Conservation (phyloP, 257 asterid species). For the Rauvolfia tetraphylla region DNA sequence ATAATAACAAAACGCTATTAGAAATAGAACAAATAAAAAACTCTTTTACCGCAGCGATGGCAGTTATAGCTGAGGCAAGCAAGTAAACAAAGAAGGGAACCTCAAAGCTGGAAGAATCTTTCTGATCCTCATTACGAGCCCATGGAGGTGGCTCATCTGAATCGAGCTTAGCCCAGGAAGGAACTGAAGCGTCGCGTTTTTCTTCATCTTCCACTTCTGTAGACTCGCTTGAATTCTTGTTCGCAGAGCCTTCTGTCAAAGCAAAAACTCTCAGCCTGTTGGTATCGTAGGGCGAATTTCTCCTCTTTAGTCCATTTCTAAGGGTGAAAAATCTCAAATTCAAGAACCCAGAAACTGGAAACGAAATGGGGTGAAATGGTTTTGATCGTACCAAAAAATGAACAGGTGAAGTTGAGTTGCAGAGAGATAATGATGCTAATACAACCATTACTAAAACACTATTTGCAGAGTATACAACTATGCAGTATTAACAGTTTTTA, state of each 20-base stretch:
- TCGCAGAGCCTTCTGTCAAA: constrained; percentile 53
- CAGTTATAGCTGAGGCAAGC: constrained; percentile 83
- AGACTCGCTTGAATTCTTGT: constrained; percentile 27
- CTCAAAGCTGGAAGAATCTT: constrained; percentile 48
- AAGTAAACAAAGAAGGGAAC: constrained; percentile 74
- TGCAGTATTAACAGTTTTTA: not conserved
- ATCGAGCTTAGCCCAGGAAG: constrained; percentile 82
- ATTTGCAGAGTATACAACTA: not conserved
- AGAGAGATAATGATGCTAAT: constrained; percentile 23
- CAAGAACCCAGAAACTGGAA: constrained; percentile 12
- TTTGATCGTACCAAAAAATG: constrained; percentile 25
- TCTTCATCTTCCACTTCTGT: constrained; percentile 22
- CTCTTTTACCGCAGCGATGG: constrained; percentile 82
- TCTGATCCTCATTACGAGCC: constrained; percentile 73
- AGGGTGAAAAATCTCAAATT: constrained; percentile 13
- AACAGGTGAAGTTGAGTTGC: constrained; percentile 18
- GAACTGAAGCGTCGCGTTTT: constrained; percentile 50
- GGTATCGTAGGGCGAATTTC: constrained; percentile 12
- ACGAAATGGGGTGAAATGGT: constrained; percentile 23
- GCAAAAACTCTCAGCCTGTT: constrained; percentile 33
- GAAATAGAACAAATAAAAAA: not conserved
- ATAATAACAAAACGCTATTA: not conserved
- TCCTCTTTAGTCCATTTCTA: constrained; percentile 18
- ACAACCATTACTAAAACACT: constrained; percentile 24
- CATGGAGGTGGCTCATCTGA: constrained; percentile 89